phyloP scores from a whole-genome alignment of 768 basidiomycete species.

The Boletus vinaceobasis region DNA sequence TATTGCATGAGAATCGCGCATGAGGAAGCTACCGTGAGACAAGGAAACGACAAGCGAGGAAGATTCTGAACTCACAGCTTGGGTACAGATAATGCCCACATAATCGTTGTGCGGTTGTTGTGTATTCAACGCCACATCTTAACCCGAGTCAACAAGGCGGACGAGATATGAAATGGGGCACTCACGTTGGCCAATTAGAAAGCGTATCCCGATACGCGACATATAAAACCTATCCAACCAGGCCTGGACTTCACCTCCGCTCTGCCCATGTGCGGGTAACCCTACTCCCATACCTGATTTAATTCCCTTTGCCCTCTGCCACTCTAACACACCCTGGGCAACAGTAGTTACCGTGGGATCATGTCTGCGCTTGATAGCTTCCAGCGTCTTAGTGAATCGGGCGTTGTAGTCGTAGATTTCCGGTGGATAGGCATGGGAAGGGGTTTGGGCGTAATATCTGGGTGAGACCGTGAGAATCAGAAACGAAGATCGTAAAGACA shows the following conservation, averaged over 20 bases:
- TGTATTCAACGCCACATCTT: constrained; percentile 91
- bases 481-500: neutral
- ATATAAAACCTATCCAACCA: constrained; percentile 98
- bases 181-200: constrained; percentile 93
- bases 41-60: neutral
- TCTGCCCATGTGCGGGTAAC: constrained; percentile 44
- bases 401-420: constrained; percentile 92
- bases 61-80: constrained; percentile 56
- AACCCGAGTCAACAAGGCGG: neutral
- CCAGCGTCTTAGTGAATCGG: constrained; percentile 81
- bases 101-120: constrained; percentile 86
- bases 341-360: constrained; percentile 98
- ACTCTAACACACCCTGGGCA: constrained; percentile 93
- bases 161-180: constrained; percentile 2
- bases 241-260: constrained; percentile 87
- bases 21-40: neutral
- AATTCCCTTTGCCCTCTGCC: constrained; percentile 60
- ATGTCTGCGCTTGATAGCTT: constrained; percentile 88
- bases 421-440: constrained; percentile 75
- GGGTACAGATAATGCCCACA: constrained; percentile 95
- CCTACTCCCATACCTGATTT: constrained; percentile 26
- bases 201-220: constrained; percentile 91
- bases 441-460: constrained; percentile 84
- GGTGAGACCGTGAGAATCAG: constrained; percentile 1
- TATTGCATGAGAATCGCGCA: constrained; percentile 23